A percentile compares a stretch with the other conserved stretches of the same genome.
phyloP scores from a whole-genome alignment of 495 filamentous ascomycete genomes.

The Aspergillus cavernicola region DNA sequence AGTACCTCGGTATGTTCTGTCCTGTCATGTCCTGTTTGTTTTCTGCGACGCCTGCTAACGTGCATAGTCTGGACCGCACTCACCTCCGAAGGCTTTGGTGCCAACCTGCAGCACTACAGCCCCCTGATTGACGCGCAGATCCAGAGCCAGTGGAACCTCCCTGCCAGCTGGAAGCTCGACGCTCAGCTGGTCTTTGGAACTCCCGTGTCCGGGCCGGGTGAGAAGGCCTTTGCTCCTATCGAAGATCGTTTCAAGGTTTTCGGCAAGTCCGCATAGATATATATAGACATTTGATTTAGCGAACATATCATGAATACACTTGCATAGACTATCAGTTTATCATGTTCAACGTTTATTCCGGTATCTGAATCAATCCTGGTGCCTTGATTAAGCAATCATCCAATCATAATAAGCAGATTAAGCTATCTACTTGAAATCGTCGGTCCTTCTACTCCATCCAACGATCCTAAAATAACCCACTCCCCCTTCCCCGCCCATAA shows the following conservation, averaged over 20 bases:
- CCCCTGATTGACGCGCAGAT: conserved; percentile 45
- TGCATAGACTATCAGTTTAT: neutral
- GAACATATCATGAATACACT: neutral
- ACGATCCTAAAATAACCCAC: too few species aligned
- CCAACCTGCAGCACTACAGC: conserved; percentile 55
- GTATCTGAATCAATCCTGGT: too few species aligned
- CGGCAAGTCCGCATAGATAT: conserved; percentile 27
- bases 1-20: conserved; percentile 40
- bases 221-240: conserved; percentile 33
- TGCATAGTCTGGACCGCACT: conserved; percentile 47
- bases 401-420: too few species aligned
- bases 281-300: conserved; percentile 2
- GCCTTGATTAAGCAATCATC: too few species aligned
- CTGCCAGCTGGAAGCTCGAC: conserved; percentile 43
- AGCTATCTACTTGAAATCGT: too few species aligned
- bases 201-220: conserved; percentile 33
- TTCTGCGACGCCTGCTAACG: too few species aligned
- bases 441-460: too few species aligned
- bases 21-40: too few species aligned
- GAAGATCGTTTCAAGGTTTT: conserved; percentile 44
- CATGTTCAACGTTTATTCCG: neutral
- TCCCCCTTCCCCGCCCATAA: too few species aligned
- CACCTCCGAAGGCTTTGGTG: conserved; percentile 46
- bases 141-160: conserved; percentile 39
- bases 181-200: conserved; percentile 51